A percentile compares a stretch with the other conserved stretches of the same genome.
Evolutionary conservation across 257 asterid species (phyloP).

Genomic region (Misopates orontium): DNA sequence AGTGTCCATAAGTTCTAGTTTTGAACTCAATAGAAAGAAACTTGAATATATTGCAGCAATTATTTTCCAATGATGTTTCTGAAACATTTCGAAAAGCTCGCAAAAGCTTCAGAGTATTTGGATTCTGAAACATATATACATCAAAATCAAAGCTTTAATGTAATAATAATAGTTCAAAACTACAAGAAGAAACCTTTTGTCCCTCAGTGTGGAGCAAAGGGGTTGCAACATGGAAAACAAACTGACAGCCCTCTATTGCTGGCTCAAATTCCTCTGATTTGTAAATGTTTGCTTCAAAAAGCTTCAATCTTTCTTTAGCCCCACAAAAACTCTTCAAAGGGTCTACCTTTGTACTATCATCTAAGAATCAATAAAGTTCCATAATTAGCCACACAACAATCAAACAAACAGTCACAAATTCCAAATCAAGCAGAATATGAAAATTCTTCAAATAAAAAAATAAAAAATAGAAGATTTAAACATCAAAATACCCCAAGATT

Average conservation of each 20-base stretch:
- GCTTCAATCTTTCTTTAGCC: conserved; percentile 38
- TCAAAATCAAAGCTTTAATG: too few relatives aligned
- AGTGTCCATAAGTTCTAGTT: too few relatives aligned
- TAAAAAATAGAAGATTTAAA: neutral
- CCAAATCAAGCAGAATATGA: neutral
- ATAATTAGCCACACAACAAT: too few relatives aligned
- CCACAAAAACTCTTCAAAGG: conserved; percentile 35
- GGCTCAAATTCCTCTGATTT: conserved; percentile 40
- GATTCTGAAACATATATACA: too few relatives aligned
- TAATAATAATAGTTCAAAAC: too few relatives aligned
- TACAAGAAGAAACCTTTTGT: neutral
- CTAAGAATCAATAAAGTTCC: conserved; percentile 15
- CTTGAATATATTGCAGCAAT: too few relatives aligned
- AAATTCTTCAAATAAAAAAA: neutral
- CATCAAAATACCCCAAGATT: neutral
- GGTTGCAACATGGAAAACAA: conserved; percentile 52
- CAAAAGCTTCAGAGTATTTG: too few relatives aligned
- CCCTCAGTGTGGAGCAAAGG: conserved; percentile 41
- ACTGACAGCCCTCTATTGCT: conserved; percentile 47
- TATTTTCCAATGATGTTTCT: too few relatives aligned
- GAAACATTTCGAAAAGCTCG: too few relatives aligned
- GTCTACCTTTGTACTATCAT: conserved; percentile 38
- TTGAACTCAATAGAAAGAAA: too few relatives aligned
- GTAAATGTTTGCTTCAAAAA: conserved; percentile 50
- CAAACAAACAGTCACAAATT: neutral